Evolutionary conservation across 2,329 filamentous ascomycete genomes (phyloP).

Genomic region (Scedosporium minutisporum): DNA sequence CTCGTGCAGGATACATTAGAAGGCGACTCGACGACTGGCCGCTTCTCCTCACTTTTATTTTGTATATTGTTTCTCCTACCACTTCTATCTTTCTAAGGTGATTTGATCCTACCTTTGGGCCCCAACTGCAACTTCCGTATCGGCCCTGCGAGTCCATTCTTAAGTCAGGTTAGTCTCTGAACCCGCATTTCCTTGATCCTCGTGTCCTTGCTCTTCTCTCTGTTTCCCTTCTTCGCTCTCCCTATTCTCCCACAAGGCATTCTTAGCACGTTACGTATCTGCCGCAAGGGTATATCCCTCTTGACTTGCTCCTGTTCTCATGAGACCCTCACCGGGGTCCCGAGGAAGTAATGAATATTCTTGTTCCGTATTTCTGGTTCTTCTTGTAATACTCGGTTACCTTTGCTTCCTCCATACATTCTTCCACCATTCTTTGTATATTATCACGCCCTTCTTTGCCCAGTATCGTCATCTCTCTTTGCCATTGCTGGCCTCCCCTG

Average conservation of each 20-base stretch:
- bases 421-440: not conserved
- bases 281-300: slow-evolving; percentile 7
- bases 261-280: not conserved
- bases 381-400: not conserved
- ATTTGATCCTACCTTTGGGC: slow-evolving; percentile 1
- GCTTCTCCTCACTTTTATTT: not conserved
- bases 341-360: slow-evolving; percentile 15
- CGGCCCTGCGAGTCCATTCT: not conserved
- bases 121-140: slow-evolving; percentile 2
- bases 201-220: slow-evolving; percentile 12
- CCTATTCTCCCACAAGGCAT: not conserved
- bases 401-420: not conserved
- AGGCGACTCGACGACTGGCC: slow-evolving; percentile 4
- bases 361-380: not conserved
- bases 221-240: slow-evolving; percentile 10
- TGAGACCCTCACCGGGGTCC: slow-evolving; percentile 26
- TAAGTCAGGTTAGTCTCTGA: not conserved
- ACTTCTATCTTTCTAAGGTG: not conserved
- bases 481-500: not conserved
- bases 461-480: slow-evolving; percentile 14
- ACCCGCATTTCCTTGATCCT: slow-evolving; percentile 8
- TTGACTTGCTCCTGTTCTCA: slow-evolving; percentile 13
- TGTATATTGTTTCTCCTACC: not conserved
- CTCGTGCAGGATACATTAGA: slow-evolving; percentile 6
- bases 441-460: slow-evolving; percentile 15